Evolutionary conservation across 805 yeast genomes (phyloP).

Genomic region (Spathaspora hagerdaliae): DNA sequence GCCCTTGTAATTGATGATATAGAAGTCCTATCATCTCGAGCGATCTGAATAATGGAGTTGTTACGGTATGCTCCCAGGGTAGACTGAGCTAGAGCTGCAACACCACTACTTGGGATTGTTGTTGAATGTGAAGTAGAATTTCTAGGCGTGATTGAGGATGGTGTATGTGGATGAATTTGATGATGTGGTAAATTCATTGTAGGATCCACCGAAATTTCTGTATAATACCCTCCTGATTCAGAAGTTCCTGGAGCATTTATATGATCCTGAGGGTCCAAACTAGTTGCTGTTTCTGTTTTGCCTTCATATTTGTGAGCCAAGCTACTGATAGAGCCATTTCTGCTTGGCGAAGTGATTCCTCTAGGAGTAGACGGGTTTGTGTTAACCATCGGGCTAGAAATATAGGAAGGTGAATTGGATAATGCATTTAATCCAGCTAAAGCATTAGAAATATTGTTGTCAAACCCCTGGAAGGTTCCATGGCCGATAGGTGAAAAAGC

Average conservation of each 20-base stretch:
- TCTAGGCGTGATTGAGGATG: constrained; percentile 21
- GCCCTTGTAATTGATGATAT: constrained; percentile 29
- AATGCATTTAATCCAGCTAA: constrained; percentile 43
- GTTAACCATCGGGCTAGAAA: constrained; percentile 24
- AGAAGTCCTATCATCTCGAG: constrained; percentile 35
- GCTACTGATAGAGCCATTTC: background rate
- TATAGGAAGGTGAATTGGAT: constrained; percentile 27
- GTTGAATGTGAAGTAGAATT: constrained; percentile 20
- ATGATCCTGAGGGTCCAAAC: background rate
- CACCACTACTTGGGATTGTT: constrained; percentile 3
- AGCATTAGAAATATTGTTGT: constrained; percentile 36
- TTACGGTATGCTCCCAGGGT: constrained; percentile 20
- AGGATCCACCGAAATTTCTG: constrained; percentile 41
- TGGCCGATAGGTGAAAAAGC: constrained; percentile 33
- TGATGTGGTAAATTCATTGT: constrained; percentile 44
- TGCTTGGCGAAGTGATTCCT: constrained; percentile 17
- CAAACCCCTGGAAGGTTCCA: constrained; percentile 38
- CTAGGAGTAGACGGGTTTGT: constrained; percentile 19
- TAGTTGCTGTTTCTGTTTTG: background rate
- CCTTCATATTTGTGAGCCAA: constrained; percentile 1
- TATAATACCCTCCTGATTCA: constrained; percentile 40
- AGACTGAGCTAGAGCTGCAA: constrained; percentile 1
- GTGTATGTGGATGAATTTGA: constrained; percentile 25
- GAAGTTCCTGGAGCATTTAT: constrained; percentile 10
- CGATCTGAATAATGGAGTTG: constrained; percentile 39